Evolutionary conservation across 192 early-diverging fungal species (phyloP), one percentile per base, ranked within the genome.

Genomic region (Coemansia sp.): DNA sequence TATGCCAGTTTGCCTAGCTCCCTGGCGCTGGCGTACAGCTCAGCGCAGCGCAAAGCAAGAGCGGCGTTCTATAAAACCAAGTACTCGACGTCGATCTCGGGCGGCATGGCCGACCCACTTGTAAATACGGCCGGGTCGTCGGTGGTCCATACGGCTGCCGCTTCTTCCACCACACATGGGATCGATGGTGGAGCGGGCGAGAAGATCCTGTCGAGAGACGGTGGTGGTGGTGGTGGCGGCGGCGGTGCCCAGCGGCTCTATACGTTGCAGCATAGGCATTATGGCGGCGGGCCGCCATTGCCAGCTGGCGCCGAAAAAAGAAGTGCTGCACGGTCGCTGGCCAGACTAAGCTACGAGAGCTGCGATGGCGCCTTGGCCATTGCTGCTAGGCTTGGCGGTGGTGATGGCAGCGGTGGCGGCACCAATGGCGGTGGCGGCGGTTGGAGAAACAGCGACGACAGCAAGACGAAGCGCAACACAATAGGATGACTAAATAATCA

Each of bases 11-110:
- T 61, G 67, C 24, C 48, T 8, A 16, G 36, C 30, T 33, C 44
- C 45, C 56, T 46, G 18, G 57, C 57, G 9, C 16, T 68, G 58
- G 43, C 58, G 20, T 46, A 38, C n/a, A 49, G 55, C 44, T 56
- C 53, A 24, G 26, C 44, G 30, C 64, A 20, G 23, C 30, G 55
- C 39, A 58, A 24, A 20, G 53, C 24, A 66, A 24, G 64, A 44
- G 41, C 62, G 16, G 57, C 57, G 57, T 59, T 64, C 36, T 64
- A 64, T 24, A 53, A 49, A 51, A 34, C 62, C 21, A 33, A n/a
- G 16, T 63, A 48, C 45, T 33, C 62, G 16, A 49, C 62, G 20
- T 66, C 64, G n/a, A 56, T 59, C 20, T 59, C 34, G 24, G 57
- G 57, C 6, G 57, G 57, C 9, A 38, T 59, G 57, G 34, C 57